A percentile compares a stretch with the other conserved stretches of the same genome.
Conservation (phyloP, 2,329 filamentous ascomycete genomes). For the Salinomyces thailandicus region DNA sequence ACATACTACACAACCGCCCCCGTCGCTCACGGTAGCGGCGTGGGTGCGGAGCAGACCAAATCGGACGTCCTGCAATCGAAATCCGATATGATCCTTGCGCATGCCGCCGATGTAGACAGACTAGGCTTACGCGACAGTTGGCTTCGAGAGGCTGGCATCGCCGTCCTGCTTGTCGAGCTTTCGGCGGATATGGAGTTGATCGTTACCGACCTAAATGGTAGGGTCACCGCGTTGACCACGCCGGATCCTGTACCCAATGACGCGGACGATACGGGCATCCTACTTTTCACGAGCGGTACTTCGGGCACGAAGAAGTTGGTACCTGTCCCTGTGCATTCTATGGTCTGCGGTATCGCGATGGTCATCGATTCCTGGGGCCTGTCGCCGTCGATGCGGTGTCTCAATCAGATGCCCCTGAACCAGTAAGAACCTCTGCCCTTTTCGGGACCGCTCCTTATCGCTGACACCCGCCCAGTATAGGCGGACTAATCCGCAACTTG, state of each 20-base stretch:
- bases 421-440: too few species aligned
- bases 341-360: constrained; percentile 42
- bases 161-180: constrained; percentile 33
- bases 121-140: constrained; percentile 30
- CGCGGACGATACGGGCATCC: constrained; percentile 39
- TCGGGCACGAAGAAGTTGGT: constrained; percentile 51
- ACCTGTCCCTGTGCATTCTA: constrained; percentile 41
- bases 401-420: constrained; percentile 52
- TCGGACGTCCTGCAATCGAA: constrained; percentile 41
- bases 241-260: constrained; percentile 25
- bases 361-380: constrained; percentile 47
- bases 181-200: constrained; percentile 29
- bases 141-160: constrained; percentile 27
- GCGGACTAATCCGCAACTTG: constrained; percentile 45
- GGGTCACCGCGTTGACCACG: background rate
- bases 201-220: constrained; percentile 16
- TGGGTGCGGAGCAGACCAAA: constrained; percentile 38
- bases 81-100: constrained; percentile 39
- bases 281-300: constrained; percentile 49
- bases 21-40: constrained; percentile 40
- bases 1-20: constrained; percentile 44
- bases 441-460: too few species aligned
- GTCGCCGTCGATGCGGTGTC: constrained; percentile 37
- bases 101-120: constrained; percentile 30
- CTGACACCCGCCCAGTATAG: too few species aligned